Base-by-base conservation (phyloP, 208 protist genomes). In the Leptomonas pyrrhocoris region DNA sequence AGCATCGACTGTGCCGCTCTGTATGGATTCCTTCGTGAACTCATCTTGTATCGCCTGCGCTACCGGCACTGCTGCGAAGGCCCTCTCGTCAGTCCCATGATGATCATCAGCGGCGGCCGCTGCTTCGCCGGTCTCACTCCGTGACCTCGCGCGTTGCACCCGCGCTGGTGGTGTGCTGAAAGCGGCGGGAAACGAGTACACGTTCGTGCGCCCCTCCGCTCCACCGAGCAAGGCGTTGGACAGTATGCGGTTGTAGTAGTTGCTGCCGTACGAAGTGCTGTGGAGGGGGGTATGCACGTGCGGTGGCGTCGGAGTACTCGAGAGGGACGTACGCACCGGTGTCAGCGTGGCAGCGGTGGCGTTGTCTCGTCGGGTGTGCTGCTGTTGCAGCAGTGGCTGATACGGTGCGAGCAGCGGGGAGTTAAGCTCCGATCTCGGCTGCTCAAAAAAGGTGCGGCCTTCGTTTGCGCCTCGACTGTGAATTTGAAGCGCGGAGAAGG, bases 201-300 rank as follows among this genome's bases (percentile, higher is more conserved):
- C 72, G 16, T 46, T 61, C 8, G 43, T 54, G 25, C 30, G 36
- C 19, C 63, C 57, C 28, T 70, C 63, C 4, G 49, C 23, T 18
- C 49, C 64, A 36, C 63, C 55, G 16, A 77, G 72, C 40, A 77
- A 43, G 28, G 64, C 72, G 25, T 36, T 77, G n/a, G 57, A 66
- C 36, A 77, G 63, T 7, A 70, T 21, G 7, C 55, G 72, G 27
- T 70, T 51, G 23, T 77, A 77, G 55, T 49, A 63, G 12, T 71
- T 50, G 28, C 67, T 28, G 36, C 59, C 72, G 63, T 71, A 70
- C 13, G 56, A 43, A 4, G 63, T 71, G 66, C 57, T 66, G 63
- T 71, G 72, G 15, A 66, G 56, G 9, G 50, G 64, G 8, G 62
- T 58, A 36, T 68, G 62, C 2, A 49, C 16, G 21, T 58, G 48